phyloP scores from a whole-genome alignment of 768 basidiomycete genomes.

The Tricholoma hemisulphureum region DNA sequence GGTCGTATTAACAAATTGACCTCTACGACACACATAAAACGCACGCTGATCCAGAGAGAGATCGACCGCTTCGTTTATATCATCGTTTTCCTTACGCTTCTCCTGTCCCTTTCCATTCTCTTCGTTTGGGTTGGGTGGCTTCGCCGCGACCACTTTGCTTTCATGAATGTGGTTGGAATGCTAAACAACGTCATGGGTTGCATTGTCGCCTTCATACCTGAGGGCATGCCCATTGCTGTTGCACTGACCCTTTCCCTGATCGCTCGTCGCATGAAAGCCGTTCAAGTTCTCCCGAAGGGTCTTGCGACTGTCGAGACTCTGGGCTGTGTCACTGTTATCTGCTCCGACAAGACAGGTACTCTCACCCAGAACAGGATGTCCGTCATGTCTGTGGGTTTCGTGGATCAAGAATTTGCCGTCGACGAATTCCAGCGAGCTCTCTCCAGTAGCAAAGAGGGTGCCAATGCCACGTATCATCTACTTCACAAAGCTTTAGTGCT shows the following conservation, averaged over 20 bases:
- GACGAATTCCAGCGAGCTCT: constrained; percentile 19
- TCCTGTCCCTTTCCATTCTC: constrained; percentile 43
- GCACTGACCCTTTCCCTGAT: constrained; percentile 44
- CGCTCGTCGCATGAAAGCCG: constrained; percentile 17
- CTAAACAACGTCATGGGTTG: constrained; percentile 55
- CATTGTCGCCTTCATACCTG: constrained; percentile 43
- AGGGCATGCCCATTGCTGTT: constrained; percentile 54
- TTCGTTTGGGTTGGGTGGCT: constrained; percentile 44
- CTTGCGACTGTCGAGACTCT: constrained; percentile 67
- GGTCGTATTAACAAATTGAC: constrained; percentile 58
- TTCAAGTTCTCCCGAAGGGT: constrained; percentile 34
- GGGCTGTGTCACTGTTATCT: constrained; percentile 55
- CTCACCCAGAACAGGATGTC: constrained; percentile 62
- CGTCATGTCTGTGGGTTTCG: constrained; percentile 46
- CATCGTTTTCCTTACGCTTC: constrained; percentile 41
- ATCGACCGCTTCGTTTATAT: constrained; percentile 54
- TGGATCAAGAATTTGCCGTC: constrained; percentile 30
- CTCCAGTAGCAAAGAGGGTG: constrained; percentile 8
- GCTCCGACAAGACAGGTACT: constrained; percentile 61
- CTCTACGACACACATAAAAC: constrained; percentile 42
- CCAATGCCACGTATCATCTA: constrained; percentile 13
- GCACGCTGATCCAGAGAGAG: constrained; percentile 48
- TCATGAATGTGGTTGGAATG: constrained; percentile 49
- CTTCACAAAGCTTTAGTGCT: constrained; percentile 41
- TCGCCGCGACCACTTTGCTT: constrained; percentile 37